Base-by-base conservation (phyloP, 1,284 basidiomycete species). In the Sporisorium scitamineum region DNA sequence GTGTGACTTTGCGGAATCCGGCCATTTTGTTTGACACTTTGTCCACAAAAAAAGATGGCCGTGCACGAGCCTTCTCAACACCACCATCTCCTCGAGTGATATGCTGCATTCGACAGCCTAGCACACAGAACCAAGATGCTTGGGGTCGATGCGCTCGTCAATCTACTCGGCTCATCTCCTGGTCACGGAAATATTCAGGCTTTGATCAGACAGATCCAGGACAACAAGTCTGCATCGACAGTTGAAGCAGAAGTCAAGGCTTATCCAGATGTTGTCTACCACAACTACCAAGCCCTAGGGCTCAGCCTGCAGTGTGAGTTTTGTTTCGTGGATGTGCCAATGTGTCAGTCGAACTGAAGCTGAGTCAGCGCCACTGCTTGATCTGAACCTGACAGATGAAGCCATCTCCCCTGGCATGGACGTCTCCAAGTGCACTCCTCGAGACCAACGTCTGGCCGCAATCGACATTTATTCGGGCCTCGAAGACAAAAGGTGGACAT, bases 291-390 rank as follows among this genome's bases (percentile, higher is more conserved):
- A 11, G 13, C 48, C 3, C n/a, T 68, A 0, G 72, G 72, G 3
- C 22, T 76, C 13, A 76, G 72, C 51, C 51, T 76, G 5, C 72
- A 76, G 37, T 76, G 67, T 75, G 32, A 70, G 72, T 60, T 10
- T 14, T 37, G 26, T 8, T 20, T 27, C 26, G 8, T 18, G 5
- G 8, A 50, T n/a, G 1, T 14, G 16, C 32, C 2, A 9, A 20
- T n/a, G 22, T 16, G 20, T 13, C 9, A 3, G 6, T n/a, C 13
- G 20, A 7, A 18, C 5, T 8, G 20, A 37, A 37, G 32, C 31
- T 52, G 52, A 53, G 27, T 3, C 6, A 26, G 14, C 3, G 5
- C 16, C 13, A 10, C 34, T 0, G 9, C 32, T n/a, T 29, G 11
- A 4, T 29, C 8, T 54, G 16, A 29, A 3, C 5, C 2, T 4